A percentile compares a stretch with the other conserved stretches of the same genome.
phyloP scores from a whole-genome alignment of 2,329 filamentous ascomycete species.

The Coleophoma cylindrospora region DNA sequence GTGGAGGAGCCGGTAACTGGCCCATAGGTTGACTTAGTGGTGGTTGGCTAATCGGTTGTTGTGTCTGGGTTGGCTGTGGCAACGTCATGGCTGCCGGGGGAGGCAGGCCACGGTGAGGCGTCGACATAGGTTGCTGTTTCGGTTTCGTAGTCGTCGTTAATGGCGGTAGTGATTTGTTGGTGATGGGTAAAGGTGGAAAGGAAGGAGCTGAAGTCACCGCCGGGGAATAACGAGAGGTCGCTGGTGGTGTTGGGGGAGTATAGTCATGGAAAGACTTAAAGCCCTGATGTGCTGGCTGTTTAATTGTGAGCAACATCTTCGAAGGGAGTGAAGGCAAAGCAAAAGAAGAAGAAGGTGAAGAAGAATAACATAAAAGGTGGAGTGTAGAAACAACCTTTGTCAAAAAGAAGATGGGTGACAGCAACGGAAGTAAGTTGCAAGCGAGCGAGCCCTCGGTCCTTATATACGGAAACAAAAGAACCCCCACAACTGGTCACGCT shows the following conservation, averaged over 20 bases:
- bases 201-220: slow-evolving; percentile 27
- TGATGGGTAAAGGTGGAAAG: slow-evolving; percentile 21
- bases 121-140: slow-evolving; percentile 57
- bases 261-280: slow-evolving; percentile 43
- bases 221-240: slow-evolving; percentile 35
- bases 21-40: slow-evolving; percentile 33
- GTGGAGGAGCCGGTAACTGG: slow-evolving; percentile 57
- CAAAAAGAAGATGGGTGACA: slow-evolving; percentile 11
- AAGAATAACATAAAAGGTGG: slow-evolving; percentile 20
- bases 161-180: slow-evolving; percentile 24
- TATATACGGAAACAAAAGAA: slow-evolving; percentile 19
- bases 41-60: slow-evolving; percentile 27
- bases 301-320: slow-evolving; percentile 46
- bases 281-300: slow-evolving; percentile 39
- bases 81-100: slow-evolving; percentile 62
- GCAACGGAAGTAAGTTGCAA: slow-evolving; percentile 11
- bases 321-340: slow-evolving; percentile 23
- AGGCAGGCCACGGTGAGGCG: slow-evolving; percentile 64
- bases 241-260: slow-evolving; percentile 32
- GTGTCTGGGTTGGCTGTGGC: slow-evolving; percentile 31
- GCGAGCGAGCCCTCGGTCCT: slow-evolving; percentile 17
- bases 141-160: slow-evolving; percentile 30
- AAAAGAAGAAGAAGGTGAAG: slow-evolving; percentile 18
- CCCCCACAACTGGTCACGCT: slow-evolving; percentile 19
- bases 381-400: slow-evolving; percentile 19